A percentile compares a stretch with the other conserved stretches of the same genome.
Conservation (phyloP, 2,329 filamentous ascomycete species). For the Venturia oleaginea region DNA sequence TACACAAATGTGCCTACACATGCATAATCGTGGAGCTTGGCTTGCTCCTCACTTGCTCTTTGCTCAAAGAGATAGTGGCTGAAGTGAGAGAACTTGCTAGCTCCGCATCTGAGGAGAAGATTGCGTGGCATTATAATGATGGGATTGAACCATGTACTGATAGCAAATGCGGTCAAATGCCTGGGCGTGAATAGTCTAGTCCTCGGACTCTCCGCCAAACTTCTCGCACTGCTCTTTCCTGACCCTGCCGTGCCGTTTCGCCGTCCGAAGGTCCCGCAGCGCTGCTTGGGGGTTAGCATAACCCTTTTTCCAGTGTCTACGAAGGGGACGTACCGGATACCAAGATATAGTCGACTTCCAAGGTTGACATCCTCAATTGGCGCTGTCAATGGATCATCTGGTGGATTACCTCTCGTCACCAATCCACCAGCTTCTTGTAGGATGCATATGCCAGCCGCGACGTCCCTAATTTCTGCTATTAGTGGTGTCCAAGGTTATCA, state of each 20-base stretch:
- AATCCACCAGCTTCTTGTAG: conserved; percentile 65
- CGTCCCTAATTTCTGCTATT: conserved; percentile 42
- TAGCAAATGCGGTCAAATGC: conserved; percentile 32
- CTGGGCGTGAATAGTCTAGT: conserved; percentile 59
- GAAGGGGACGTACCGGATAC: conserved; percentile 35
- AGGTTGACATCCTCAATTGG: conserved; percentile 51
- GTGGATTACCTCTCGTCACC: conserved; percentile 65
- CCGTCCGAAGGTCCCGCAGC: conserved; percentile 53
- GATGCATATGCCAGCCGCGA: conserved; percentile 65
- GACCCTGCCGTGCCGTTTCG: conserved; percentile 57
- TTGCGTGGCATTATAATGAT: not conserved
- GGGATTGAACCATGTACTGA: not conserved
- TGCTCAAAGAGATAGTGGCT: not conserved
- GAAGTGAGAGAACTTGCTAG: too few relatives aligned
- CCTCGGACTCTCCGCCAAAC: conserved; percentile 61
- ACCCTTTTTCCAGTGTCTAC: conserved; percentile 31
- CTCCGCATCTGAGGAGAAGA: not conserved
- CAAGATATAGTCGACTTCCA: conserved; percentile 62
- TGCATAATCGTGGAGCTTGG: conserved; percentile 31
- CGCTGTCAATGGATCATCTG: conserved; percentile 45
- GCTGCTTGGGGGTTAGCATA: conserved; percentile 28
- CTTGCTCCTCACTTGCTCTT: not conserved
- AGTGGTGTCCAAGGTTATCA: not conserved
- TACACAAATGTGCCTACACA: not conserved
- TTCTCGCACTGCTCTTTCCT: conserved; percentile 62